A percentile compares a stretch with the other conserved stretches of the same genome.
These are phyloP conservation scores for Phytopythium chamaehyphon DNA, from an alignment of 352 stramenopile genomes.

Conservation along the genomic window DNA sequence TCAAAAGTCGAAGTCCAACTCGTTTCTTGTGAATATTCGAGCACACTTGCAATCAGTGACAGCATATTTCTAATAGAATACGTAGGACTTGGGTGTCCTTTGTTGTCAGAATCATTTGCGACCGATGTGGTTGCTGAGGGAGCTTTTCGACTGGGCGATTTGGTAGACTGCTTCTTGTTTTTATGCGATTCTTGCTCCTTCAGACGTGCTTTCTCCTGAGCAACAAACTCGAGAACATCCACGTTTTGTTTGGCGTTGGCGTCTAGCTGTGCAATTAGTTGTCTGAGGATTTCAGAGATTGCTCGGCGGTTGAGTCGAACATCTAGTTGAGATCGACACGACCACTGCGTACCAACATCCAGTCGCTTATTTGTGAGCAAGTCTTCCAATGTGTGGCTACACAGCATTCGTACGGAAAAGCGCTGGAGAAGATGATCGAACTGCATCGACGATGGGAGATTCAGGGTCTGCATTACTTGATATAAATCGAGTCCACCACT, in stretches of 20 bases:
- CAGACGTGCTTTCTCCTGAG: constrained; percentile 15
- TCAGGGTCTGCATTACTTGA: constrained; percentile 46
- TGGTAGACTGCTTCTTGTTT: too few species aligned
- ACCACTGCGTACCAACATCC: constrained; percentile 42
- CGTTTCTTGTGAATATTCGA: constrained; percentile 37
- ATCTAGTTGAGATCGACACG: constrained; percentile 48
- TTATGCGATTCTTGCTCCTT: constrained; percentile 10
- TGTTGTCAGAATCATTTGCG: too few species aligned
- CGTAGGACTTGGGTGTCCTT: too few species aligned
- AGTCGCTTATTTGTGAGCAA: constrained; percentile 58
- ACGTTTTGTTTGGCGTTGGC: constrained; percentile 19
- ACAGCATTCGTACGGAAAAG: constrained; percentile 37
- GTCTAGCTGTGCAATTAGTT: constrained; percentile 39
- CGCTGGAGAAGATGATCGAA: constrained; percentile 53
- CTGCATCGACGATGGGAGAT: constrained; percentile 52
- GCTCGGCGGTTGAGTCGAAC: constrained; percentile 50
- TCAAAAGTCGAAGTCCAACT: constrained; percentile 38
- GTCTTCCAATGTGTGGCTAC: constrained; percentile 55
- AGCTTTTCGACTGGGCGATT: neutral
- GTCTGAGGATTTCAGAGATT: constrained; percentile 43
- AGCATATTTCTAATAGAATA: constrained; percentile 8
- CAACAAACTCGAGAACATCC: constrained; percentile 35
- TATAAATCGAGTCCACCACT: constrained; percentile 55
- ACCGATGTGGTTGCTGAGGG: too few species aligned
- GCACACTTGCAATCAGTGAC: constrained; percentile 12